A percentile compares a stretch with the other conserved stretches of the same genome.
Conservation (phyloP, 345 rosid species). For the Diplotaxis tenuifolia region DNA sequence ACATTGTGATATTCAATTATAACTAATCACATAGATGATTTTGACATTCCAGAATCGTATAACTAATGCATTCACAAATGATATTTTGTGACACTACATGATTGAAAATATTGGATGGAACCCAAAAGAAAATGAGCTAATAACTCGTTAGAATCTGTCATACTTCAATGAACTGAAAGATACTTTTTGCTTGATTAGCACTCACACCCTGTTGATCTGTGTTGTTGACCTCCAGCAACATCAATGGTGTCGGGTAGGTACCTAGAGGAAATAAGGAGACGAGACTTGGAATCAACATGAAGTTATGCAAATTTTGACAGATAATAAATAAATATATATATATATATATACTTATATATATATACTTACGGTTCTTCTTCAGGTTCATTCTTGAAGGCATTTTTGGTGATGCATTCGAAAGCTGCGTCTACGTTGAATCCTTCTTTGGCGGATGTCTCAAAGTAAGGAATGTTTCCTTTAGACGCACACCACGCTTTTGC, state of each 20-base stretch:
- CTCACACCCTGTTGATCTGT: constrained; percentile 74
- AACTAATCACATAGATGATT: no score
- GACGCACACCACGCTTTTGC: constrained; percentile 96
- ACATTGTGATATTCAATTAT: no score
- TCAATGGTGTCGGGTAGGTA: constrained; percentile 79
- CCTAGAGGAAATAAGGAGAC: constrained; percentile 33
- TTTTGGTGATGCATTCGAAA: constrained; percentile 78
- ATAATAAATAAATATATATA: background rate
- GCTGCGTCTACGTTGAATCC: constrained; percentile 88
- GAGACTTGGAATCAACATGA: background rate
- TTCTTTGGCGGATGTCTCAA: constrained; percentile 92
- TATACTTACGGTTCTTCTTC: constrained; percentile 77
- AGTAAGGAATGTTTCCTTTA: constrained; percentile 86
- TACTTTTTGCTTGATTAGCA: constrained; percentile 38
- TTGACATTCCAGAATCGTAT: no score
- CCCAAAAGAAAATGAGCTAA: background rate
- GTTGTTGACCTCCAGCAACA: constrained; percentile 55
- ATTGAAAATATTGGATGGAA: background rate
- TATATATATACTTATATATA: background rate
- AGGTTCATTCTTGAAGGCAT: constrained; percentile 86
- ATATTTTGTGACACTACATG: background rate
- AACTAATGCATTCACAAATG: background rate
- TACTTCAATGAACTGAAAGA: background rate
- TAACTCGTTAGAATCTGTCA: background rate
- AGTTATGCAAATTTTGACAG: background rate